Evolutionary conservation across 2,329 filamentous ascomycete genomes (phyloP).

Genomic region (Cercospora sp.): DNA sequence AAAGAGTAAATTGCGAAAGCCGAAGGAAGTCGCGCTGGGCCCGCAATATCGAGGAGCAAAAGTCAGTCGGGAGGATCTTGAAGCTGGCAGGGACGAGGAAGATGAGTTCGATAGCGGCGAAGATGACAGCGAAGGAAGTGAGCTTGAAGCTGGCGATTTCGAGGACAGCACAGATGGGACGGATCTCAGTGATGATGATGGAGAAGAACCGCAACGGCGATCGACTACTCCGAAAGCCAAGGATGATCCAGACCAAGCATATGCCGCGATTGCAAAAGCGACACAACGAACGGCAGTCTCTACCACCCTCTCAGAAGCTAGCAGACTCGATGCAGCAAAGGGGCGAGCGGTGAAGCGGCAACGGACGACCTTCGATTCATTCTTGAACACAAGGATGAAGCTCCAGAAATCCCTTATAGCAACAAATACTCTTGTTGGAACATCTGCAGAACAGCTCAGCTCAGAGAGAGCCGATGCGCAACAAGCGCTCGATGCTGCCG

Average conservation of each 20-base stretch:
- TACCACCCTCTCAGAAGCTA: slow-evolving; percentile 64
- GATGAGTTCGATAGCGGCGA: slow-evolving; percentile 50
- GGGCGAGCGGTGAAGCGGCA: slow-evolving; percentile 84
- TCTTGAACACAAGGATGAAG: slow-evolving; percentile 87
- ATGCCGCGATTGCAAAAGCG: slow-evolving; percentile 50
- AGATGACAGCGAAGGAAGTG: slow-evolving; percentile 33
- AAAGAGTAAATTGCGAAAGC: slow-evolving; percentile 80
- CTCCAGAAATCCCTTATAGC: slow-evolving; percentile 87
- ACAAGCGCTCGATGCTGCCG: slow-evolving; percentile 68
- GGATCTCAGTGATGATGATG: slow-evolving; percentile 48
- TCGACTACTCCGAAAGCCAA: slow-evolving; percentile 3
- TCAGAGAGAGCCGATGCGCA: slow-evolving; percentile 41
- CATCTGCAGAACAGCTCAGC: slow-evolving; percentile 40
- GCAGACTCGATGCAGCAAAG: slow-evolving; percentile 77
- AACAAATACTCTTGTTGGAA: slow-evolving; percentile 67
- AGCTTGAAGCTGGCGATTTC: slow-evolving; percentile 31
- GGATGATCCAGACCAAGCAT: slow-evolving; percentile 59
- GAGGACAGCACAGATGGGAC: slow-evolving; percentile 47
- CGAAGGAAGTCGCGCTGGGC: slow-evolving; percentile 67
- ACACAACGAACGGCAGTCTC: slow-evolving; percentile 64
- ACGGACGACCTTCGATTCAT: slow-evolving; percentile 78
- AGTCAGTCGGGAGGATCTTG: slow-evolving; percentile 68
- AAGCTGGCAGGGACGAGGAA: slow-evolving; percentile 55
- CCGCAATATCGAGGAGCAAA: slow-evolving; percentile 77
- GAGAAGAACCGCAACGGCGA: slow-evolving; percentile 38